Conservation (phyloP, 805 yeast species). For the Blastobotrys terrestris region DNA sequence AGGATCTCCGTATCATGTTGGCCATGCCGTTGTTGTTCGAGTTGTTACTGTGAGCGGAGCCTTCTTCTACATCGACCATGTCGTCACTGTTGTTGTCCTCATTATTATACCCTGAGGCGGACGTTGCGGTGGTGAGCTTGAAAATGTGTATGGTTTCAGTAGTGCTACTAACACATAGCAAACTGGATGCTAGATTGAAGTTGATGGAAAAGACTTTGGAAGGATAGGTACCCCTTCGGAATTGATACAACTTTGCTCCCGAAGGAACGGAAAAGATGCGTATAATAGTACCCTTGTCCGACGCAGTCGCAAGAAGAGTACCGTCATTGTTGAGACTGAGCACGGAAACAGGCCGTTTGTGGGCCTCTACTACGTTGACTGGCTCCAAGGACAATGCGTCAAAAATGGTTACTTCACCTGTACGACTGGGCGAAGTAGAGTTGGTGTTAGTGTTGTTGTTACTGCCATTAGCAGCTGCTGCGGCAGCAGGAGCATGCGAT, state of each 20-base stretch:
- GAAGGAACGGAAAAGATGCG: constrained; percentile 67
- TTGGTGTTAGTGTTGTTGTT: no score
- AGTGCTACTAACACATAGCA: constrained; percentile 77
- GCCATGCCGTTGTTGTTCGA: constrained; percentile 9
- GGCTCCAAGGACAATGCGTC: constrained; percentile 73
- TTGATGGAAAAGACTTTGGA: constrained; percentile 71
- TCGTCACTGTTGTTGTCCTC: not conserved
- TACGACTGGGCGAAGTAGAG: constrained; percentile 21
- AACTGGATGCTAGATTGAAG: constrained; percentile 64
- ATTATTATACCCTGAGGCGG: constrained; percentile 8
- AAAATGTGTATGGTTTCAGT: constrained; percentile 93
- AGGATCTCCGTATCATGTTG: constrained; percentile 31
- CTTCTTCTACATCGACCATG: constrained; percentile 2
- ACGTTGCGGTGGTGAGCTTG: constrained; percentile 45
- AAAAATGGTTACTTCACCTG: constrained; percentile 71
- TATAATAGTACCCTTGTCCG: constrained; percentile 83
- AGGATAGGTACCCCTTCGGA: constrained; percentile 80
- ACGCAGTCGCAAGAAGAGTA: constrained; percentile 76
- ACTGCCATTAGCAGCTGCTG: constrained; percentile 10
- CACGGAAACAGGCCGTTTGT: constrained; percentile 67
- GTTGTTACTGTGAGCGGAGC: not conserved
- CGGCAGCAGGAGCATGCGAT: constrained; percentile 11
- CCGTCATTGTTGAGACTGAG: constrained; percentile 72
- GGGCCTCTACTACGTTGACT: constrained; percentile 77
- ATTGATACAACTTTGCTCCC: constrained; percentile 54